Evolutionary conservation across 2,329 filamentous ascomycete species (phyloP).

Genomic region (Ceratocystis albifundus): DNA sequence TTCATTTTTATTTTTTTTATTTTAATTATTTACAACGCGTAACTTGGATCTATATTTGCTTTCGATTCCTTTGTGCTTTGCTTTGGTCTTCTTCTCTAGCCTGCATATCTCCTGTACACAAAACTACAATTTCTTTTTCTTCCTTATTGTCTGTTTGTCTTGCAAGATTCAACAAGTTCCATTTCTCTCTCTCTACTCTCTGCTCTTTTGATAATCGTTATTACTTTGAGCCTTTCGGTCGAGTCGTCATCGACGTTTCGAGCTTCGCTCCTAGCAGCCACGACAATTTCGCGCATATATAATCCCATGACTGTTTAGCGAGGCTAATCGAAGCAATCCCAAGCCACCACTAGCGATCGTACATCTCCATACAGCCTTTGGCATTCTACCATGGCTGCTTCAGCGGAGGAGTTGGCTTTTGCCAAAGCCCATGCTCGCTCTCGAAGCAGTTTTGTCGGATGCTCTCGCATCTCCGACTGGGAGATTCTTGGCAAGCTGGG

Average conservation of each 20-base stretch:
- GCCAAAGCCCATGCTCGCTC: constrained; percentile 46
- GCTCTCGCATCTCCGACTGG: constrained; percentile 71
- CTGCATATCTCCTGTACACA: background rate
- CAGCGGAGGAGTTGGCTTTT: constrained; percentile 34
- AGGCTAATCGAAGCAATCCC: background rate
- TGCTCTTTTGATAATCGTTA: background rate
- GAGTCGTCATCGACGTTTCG: background rate
- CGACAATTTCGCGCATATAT: too few relatives aligned
- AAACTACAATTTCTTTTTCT: background rate
- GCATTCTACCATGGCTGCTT: background rate
- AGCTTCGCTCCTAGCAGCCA: background rate
- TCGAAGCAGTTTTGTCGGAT: constrained; percentile 61
- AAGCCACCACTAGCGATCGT: background rate
- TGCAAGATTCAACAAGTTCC: too few relatives aligned
- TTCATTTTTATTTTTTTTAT: background rate
- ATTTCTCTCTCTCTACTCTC: too few relatives aligned
- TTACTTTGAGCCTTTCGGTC: background rate
- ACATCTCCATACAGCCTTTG: background rate
- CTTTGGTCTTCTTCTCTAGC: background rate
- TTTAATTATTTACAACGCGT: background rate
- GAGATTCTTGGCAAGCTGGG: constrained; percentile 74
- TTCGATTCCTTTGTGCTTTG: background rate
- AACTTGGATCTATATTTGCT: background rate
- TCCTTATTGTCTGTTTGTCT: background rate
- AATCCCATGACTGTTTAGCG: background rate